phyloP scores from a whole-genome alignment of 73 alveolate species.

The Durusdinium trenchii region DNA sequence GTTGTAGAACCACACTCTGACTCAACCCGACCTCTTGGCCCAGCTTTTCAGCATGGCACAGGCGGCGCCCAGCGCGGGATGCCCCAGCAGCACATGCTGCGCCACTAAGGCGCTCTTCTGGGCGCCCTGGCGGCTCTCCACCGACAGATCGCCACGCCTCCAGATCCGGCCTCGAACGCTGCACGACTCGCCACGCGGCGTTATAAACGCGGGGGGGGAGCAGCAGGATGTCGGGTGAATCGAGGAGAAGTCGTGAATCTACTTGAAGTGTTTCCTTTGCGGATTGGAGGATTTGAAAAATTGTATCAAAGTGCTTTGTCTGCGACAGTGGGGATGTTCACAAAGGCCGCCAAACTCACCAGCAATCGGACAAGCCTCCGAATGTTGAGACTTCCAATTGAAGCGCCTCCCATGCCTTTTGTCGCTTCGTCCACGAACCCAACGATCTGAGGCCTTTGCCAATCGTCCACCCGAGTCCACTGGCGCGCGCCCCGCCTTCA shows the following conservation, averaged over 20 bases:
- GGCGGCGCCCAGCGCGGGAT: conserved; percentile 49
- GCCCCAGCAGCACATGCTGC: conserved; percentile 11
- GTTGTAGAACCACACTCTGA: too few species aligned
- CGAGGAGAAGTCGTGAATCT: neutral
- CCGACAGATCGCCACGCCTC: conserved; percentile 45
- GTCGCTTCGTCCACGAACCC: too few species aligned
- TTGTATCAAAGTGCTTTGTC: neutral
- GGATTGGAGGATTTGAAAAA: neutral
- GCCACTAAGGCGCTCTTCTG: conserved; percentile 39
- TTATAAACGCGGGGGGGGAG: neutral
- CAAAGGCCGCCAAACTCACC: neutral
- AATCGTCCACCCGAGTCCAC: too few species aligned
- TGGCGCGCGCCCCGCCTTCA: neutral
- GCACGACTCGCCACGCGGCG: neutral
- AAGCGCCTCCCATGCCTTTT: too few species aligned
- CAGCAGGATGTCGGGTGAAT: neutral
- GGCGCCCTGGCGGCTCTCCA: conserved; percentile 18
- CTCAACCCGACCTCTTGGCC: conserved; percentile 65
- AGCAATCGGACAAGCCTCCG: neutral
- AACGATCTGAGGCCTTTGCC: too few species aligned
- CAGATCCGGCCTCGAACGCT: neutral
- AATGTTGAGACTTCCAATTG: too few species aligned
- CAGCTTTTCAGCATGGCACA: neutral
- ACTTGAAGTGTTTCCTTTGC: neutral
- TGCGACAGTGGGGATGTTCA: neutral